Conservation (phyloP, 345 rosid genomes). For the Salix suchowensis region DNA sequence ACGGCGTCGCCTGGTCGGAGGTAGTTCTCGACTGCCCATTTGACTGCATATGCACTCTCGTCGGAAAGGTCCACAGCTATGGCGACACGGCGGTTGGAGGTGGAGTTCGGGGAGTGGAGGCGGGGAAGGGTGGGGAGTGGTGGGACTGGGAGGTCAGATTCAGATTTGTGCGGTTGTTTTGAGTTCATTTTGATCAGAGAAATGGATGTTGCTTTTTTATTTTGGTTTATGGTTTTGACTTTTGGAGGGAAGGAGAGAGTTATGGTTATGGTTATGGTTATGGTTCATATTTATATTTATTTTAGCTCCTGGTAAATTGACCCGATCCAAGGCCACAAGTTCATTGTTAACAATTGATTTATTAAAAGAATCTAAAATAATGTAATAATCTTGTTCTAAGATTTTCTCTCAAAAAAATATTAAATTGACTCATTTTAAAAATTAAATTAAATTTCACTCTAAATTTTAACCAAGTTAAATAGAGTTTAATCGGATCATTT, state of each 20-base stretch:
- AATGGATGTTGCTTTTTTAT: not conserved
- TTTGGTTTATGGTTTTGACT: not conserved
- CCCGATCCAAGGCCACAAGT: too few relatives aligned
- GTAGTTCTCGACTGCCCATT: constrained; percentile 29
- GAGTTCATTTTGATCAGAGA: constrained; percentile 2
- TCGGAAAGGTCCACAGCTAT: constrained; percentile 31
- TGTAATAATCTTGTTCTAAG: too few relatives aligned
- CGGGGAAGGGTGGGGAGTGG: constrained; percentile 1
- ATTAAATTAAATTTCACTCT: too few relatives aligned
- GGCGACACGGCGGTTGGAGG: constrained; percentile 25
- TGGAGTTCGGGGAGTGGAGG: constrained; percentile 1
- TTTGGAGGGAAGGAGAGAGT: not conserved
- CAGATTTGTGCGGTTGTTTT: not conserved
- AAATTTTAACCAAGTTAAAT: too few relatives aligned
- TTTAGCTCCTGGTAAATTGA: not conserved
- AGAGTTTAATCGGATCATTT: too few relatives aligned
- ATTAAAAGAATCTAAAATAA: too few relatives aligned
- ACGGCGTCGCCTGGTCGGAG: constrained; percentile 59
- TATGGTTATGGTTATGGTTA: not conserved
- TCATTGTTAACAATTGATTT: too few relatives aligned
- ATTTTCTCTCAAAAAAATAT: too few relatives aligned
- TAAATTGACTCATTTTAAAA: too few relatives aligned
- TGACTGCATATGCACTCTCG: constrained; percentile 27
- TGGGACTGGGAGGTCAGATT: constrained; percentile 6
- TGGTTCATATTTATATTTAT: not conserved